Evolutionary conservation across 352 stramenopile genomes (phyloP), one percentile per base, ranked within the genome.

Genomic region (Phytophthora pini): DNA sequence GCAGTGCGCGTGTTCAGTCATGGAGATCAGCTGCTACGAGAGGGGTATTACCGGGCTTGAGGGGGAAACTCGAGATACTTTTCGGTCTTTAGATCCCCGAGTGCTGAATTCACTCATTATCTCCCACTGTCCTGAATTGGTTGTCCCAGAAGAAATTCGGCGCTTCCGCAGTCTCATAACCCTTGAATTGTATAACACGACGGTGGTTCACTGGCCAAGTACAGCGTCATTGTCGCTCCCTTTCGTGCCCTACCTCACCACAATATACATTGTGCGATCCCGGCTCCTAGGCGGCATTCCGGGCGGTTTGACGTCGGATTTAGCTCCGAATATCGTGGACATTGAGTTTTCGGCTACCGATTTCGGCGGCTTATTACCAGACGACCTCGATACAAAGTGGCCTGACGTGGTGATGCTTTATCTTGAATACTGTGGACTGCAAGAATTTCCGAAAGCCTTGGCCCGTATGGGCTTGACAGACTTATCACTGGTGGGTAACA

Each of bases 121-220:
- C 31, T 70, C 75, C 5, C 75, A 82, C 40, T 87, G 75, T 15
- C 57, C 66, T 1, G 56, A 53, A 0, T 31, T 87, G 8, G 38
- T 36, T 2, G 53, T 87, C 32, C 49, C 75, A 1, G 26, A 50
- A 8, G 34, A 72, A 0, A 68, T 84, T 41, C 70, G 62, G 4
- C 41, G n/a, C 5, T 82, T 86, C 15, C n/a, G 10, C 10, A 75
- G 67, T 10, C 63, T 86, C 5, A 50, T 76, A 6, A 61, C 54
- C 10, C 47, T 86, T 26, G 72, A 87, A 46, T 56, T 87, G 47
- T 84, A 84, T 61, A 87, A 87, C 57, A 59, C 68, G 15, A 73
- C 69, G 1, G 46, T 86, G 24, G 24, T 68, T 2, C 26, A 72
- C 10, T 86, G 77, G 77, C 13, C 67, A 4, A 56, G 12, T 1